Evolutionary conservation across 805 yeast species (phyloP).

Genomic region (Lipomyces japonicus): DNA sequence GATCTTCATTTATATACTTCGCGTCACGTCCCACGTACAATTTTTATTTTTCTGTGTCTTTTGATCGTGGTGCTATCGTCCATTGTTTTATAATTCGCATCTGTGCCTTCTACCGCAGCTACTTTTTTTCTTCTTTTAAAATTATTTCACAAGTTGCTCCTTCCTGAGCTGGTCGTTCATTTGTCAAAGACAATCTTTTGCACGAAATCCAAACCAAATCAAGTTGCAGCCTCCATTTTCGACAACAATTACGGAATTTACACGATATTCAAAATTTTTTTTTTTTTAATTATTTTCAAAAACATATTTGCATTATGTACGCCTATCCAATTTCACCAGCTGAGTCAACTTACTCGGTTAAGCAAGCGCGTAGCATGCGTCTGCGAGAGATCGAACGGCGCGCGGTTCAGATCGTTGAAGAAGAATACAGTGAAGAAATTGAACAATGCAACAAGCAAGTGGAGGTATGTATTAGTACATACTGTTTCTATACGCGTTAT

Average conservation of each 20-base stretch:
- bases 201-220: neutral
- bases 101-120: too few relatives aligned
- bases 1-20: too few relatives aligned
- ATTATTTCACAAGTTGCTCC: slow-evolving; percentile 26
- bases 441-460: slow-evolving; percentile 37
- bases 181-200: neutral
- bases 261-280: neutral
- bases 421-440: slow-evolving; percentile 41
- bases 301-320: neutral
- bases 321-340: slow-evolving; percentile 21
- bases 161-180: slow-evolving; percentile 24
- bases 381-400: slow-evolving; percentile 26
- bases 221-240: neutral
- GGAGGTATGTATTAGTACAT: slow-evolving; percentile 28
- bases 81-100: too few relatives aligned
- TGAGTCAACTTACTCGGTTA: slow-evolving; percentile 20
- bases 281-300: neutral
- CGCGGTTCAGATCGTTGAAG: slow-evolving; percentile 28
- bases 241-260: neutral
- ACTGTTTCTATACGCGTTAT: neutral
- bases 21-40: too few relatives aligned
- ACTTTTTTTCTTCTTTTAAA: too few relatives aligned
- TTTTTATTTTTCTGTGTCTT: too few relatives aligned
- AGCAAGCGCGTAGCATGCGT: slow-evolving; percentile 21
- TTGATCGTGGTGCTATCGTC: too few relatives aligned